Evolutionary conservation across 208 protist species (phyloP), one percentile per base, ranked within the genome.

Genomic region (Endotrypanum monterogeii): DNA sequence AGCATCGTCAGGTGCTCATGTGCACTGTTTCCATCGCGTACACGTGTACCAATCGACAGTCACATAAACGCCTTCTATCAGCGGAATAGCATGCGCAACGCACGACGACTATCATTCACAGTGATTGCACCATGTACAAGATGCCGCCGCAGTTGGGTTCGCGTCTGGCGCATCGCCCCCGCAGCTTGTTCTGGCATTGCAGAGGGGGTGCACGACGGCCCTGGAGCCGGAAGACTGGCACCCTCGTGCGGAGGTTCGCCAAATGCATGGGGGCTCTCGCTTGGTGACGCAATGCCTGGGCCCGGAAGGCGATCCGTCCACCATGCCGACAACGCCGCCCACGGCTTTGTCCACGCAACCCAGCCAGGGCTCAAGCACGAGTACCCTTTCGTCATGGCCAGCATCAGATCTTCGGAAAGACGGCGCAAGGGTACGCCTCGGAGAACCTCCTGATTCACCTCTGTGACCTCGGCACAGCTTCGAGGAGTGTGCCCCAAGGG

Each of bases 301-400:
- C 41, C 56, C 51, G 51, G 51, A 50, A 66, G 74, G 37, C 69
- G 76, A 56, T 80, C 76, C 0, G 76, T 80, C 76, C 76, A 80
- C 76, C 76, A 80, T 44, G 76, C 76, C 14, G 76, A 80, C 35
- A 84, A 67, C 37, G 89, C 83, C 14, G 84, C 89, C 91, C 91
- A 95, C 66, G 91, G 91, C 70, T 78, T 80, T 55, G 89, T 89
- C 91, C 91, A 95, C 37, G 89, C 87, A 20, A 94, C 87, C 91
- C 91, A 95, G 74, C 76, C 71, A 32, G 91, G 91, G 39, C 83
- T 92, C 62, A 95, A 67, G 8, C 79, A 79, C 61, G 89, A 75
- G 73, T 85, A 95, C 12, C 89, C 89, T 4, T 73, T 67, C 32
- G 75, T 83, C 37, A 92, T 77, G 39, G 84, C 82, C 32, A 73